These are phyloP conservation scores for Sugiyamaella pinicola DNA, from an alignment of 1,139 yeast genomes.

Conservation along the genomic window DNA sequence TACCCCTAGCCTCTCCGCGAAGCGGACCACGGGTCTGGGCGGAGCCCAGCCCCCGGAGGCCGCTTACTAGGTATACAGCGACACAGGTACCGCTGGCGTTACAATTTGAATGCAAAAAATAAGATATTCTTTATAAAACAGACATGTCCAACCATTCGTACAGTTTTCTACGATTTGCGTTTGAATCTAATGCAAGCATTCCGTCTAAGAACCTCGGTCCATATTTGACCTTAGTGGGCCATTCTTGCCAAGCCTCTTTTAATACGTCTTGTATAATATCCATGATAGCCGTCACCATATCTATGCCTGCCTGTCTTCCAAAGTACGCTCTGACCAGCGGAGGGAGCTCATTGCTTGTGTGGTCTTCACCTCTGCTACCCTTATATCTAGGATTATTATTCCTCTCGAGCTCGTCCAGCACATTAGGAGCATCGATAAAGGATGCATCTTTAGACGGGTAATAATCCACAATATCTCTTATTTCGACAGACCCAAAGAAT, in stretches of 20 bases:
- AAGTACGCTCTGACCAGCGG: not conserved
- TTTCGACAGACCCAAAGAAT: conserved; percentile 9
- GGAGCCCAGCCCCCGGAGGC: too few relatives aligned
- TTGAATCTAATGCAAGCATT: not conserved
- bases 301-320: not conserved
- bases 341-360: not conserved
- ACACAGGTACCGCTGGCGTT: too few relatives aligned
- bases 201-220: not conserved
- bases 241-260: not conserved
- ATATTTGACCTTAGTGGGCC: conserved; percentile 1
- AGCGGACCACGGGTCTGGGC: too few relatives aligned
- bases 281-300: not conserved
- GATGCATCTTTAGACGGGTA: not conserved
- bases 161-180: not conserved
- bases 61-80: too few relatives aligned
- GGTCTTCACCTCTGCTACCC: not conserved
- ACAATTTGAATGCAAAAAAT: too few relatives aligned
- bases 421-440: not conserved
- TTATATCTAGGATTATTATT: not conserved
- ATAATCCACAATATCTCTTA: not conserved
- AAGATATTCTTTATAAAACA: too few relatives aligned
- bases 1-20: too few relatives aligned
- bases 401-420: not conserved
- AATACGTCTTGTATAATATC: not conserved
- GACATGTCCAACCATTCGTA: not conserved